Base-by-base conservation (phyloP, 2,329 filamentous ascomycete genomes). In the Fusarium subtropicale region DNA sequence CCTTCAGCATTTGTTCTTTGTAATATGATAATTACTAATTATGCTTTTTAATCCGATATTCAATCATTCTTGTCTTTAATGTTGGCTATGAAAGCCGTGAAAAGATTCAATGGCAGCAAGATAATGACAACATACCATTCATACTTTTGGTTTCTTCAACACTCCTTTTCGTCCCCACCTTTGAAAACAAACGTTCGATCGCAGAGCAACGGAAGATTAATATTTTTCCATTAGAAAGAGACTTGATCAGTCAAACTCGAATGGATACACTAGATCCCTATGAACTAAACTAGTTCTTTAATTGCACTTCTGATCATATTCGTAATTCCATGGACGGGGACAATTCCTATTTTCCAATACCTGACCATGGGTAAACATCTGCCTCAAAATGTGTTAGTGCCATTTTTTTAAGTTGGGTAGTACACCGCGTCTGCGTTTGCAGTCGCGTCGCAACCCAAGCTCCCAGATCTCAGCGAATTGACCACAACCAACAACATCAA, bases 391-490 rank as follows among this genome's bases (percentile, higher is more conserved):
- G 41, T 22, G 24, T 60, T 60, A 52, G 41, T 65, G 38, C 31
- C 62, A 15, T 50, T 65, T 65, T 60, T 65, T 34, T 39, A 39
- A 51, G 36, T 39, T 39, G 12, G 36, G 36, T 39, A 51, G 48
- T 41, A 48, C 61, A 51, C 48, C 48, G 44, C 20, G 34, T 34
- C 61, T 26, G 60, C 53, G 53, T 47, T 26, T 26, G 42, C 33
- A 10, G 53, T 65, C 60, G 62, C 60, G 62, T 74, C 74, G 71
- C 73, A 74, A 71, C 52, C 65, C 68, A 73, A 59, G 59, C 60
- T 71, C 59, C 56, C 55, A 52, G 51, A 47, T 60, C 68, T 71
- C 66, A 51, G 48, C 33, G 48, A 51, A 71, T 60, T 57, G 69
- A 63, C 44, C 57, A 46, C 48, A 36, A 63, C 44, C 51, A 69